A percentile compares a stretch with the other conserved stretches of the same genome.
These are phyloP conservation scores for Malassezia psittaci DNA, from an alignment of 1,284 basidiomycete species.

Conservation along the genomic window DNA sequence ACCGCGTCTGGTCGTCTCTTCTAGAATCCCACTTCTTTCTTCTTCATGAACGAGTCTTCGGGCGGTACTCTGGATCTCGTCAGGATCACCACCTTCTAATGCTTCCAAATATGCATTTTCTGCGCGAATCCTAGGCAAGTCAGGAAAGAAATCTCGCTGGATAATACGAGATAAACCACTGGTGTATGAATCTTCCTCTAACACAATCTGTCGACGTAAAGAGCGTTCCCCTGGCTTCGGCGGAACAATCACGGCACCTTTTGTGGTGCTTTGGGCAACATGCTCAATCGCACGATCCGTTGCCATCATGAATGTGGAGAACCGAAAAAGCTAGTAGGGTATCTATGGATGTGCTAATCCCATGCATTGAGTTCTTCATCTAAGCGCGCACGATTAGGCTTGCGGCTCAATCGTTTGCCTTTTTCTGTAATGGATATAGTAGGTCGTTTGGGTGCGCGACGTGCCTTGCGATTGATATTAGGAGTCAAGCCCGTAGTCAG, in stretches of 20 bases:
- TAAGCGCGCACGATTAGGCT: conserved; percentile 9
- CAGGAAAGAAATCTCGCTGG: conserved; percentile 89
- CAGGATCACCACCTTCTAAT: conserved; percentile 25
- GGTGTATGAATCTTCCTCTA: conserved; percentile 80
- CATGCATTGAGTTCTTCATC: conserved; percentile 6
- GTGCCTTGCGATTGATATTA: conserved; percentile 1
- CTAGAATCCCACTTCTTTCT: conserved; percentile 15
- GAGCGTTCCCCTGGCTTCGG: conserved; percentile 22
- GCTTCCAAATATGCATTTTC: conserved; percentile 41
- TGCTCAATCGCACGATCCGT: conserved; percentile 1
- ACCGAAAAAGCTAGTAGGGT: not conserved
- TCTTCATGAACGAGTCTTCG: conserved; percentile 22
- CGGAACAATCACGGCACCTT: conserved; percentile 2
- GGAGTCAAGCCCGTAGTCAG: not conserved
- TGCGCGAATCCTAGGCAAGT: conserved; percentile 28
- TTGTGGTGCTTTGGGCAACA: not conserved
- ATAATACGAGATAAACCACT: conserved; percentile 84
- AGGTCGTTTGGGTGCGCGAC: conserved; percentile 7
- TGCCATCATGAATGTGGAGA: conserved; percentile 2
- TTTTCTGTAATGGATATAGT: not conserved
- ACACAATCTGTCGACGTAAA: conserved; percentile 32
- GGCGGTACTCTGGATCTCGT: conserved; percentile 18
- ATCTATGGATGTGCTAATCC: not conserved
- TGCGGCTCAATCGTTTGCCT: conserved; percentile 8
- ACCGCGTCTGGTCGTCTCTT: conserved; percentile 6